Evolutionary conservation across 1,139 yeast species (phyloP), one percentile per base, ranked within the genome.

Genomic region (Pichia sp.): DNA sequence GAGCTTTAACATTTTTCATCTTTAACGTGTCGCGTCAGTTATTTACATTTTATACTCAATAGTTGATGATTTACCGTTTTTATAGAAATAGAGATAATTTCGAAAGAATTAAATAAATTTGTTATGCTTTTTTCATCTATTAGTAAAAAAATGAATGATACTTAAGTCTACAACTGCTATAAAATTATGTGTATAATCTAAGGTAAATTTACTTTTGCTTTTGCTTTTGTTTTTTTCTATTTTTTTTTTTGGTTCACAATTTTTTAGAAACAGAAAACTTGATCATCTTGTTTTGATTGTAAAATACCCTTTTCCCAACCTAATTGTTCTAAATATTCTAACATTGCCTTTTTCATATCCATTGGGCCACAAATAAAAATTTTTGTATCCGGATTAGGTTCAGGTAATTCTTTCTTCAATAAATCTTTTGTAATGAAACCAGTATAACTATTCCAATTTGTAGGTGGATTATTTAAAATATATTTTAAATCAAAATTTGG

Each of bases 351-450:
- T 60, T 80, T 82, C 86, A 85, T 78, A 42, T 73, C 82, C 52
- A 81, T 79, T 29, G 90, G 90, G n/a, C 94, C 94, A 68, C 90
- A 84, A 43, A 85, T 72, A 52, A 83, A 73, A 41, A 85, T 69
- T 57, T 80, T 76, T 51, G 76, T 73, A 18, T 74, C 76, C 5
- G 66, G 68, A 40, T 51, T 43, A 4, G 80, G 74, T 28, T 56
- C 54, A 27, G 88, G 87, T 57, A 83, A 64, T 56, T 77, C 69
- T 49, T 72, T 66, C 42, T 69, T 59, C 58, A 82, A 70, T 71
- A 79, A 69, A 46, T 81, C 84, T 58, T 74, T 74, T 26, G 83
- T 72, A 36, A 85, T 76, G 45, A 68, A 74, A 5, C 94, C 92
- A 18, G 65, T 67, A 44, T 75, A 73, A 8, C 88, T 87, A 86